phyloP scores from a whole-genome alignment of 768 basidiomycete genomes.

The Calvatia gigantea region DNA sequence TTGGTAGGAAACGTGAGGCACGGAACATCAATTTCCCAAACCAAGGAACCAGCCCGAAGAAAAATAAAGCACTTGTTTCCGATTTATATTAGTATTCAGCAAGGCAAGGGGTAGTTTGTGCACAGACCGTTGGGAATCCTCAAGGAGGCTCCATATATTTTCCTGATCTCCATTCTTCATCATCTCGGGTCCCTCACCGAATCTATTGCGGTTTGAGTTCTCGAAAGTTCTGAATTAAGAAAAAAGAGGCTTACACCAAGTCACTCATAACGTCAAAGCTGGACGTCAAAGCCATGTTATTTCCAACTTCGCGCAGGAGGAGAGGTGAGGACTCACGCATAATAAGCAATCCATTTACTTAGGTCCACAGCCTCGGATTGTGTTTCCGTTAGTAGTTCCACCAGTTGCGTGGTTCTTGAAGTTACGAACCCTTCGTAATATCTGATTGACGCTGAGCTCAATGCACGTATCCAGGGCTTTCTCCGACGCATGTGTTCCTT shows the following conservation, averaged over 20 bases:
- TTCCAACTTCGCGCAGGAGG: background rate
- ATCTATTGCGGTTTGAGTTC: constrained; percentile 17
- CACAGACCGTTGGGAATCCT: constrained; percentile 22
- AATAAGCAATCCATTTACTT: constrained; percentile 31
- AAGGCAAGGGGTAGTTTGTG: background rate
- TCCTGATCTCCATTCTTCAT: constrained; percentile 29
- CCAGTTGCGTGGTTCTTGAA: background rate
- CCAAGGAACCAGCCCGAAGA: constrained; percentile 16
- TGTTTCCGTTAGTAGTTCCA: background rate
- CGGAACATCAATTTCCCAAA: constrained; percentile 11
- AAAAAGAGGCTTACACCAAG: constrained; percentile 27
- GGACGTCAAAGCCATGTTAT: background rate
- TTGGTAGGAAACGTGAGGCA: background rate
- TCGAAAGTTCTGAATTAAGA: background rate
- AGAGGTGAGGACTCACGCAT: constrained; percentile 26
- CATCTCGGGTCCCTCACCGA: constrained; percentile 27
- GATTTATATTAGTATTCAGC: background rate
- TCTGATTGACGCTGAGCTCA: background rate
- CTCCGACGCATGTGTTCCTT: constrained; percentile 13
- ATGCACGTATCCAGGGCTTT: background rate
- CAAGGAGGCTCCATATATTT: constrained; percentile 22
- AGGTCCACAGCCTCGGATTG: constrained; percentile 20
- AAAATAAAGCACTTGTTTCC: constrained; percentile 9
- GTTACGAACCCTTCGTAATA: background rate
- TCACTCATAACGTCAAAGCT: constrained; percentile 40